Conservation (phyloP, 306 rosid species). For the Sicyos baderoa region DNA sequence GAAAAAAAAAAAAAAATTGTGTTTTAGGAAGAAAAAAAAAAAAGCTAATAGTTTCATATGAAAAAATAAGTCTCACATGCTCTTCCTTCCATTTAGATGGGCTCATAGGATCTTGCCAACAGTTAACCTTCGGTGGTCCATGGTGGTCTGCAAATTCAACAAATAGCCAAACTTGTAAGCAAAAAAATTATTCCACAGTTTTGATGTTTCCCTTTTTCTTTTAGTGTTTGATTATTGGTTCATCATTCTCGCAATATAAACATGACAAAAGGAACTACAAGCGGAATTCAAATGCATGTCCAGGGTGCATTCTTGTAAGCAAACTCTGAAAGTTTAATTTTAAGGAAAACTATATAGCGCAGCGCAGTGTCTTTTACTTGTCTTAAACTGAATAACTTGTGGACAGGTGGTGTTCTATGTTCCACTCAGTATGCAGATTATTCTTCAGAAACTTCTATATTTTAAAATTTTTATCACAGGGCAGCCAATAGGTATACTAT, state of each 20-base stretch:
- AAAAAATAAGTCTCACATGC: conserved; percentile 55
- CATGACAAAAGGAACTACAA: not conserved
- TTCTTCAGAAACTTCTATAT: not conserved
- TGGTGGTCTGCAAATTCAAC: conserved; percentile 58
- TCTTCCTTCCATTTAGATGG: conserved; percentile 99
- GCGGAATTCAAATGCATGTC: not conserved
- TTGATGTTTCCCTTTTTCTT: not conserved
- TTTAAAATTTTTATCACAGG: too few relatives aligned
- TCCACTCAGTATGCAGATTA: not conserved
- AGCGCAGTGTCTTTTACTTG: not conserved
- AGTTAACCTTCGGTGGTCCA: conserved; percentile 62
- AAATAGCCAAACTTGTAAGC: not conserved
- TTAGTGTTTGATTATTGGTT: not conserved
- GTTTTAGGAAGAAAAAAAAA: too few relatives aligned
- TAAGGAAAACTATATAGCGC: not conserved
- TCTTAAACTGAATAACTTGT: not conserved
- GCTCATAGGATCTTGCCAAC: conserved; percentile 81
- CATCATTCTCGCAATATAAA: not conserved
- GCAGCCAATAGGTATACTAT: not conserved
- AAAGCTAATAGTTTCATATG: not conserved
- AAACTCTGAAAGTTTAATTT: not conserved
- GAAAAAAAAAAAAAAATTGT: not conserved
- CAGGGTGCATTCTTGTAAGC: not conserved
- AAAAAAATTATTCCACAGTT: not conserved
- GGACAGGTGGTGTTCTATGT: not conserved